Evolutionary conservation across 257 asterid genomes (phyloP), one percentile per base, ranked within the genome.

Genomic region (Petrea volubilis): DNA sequence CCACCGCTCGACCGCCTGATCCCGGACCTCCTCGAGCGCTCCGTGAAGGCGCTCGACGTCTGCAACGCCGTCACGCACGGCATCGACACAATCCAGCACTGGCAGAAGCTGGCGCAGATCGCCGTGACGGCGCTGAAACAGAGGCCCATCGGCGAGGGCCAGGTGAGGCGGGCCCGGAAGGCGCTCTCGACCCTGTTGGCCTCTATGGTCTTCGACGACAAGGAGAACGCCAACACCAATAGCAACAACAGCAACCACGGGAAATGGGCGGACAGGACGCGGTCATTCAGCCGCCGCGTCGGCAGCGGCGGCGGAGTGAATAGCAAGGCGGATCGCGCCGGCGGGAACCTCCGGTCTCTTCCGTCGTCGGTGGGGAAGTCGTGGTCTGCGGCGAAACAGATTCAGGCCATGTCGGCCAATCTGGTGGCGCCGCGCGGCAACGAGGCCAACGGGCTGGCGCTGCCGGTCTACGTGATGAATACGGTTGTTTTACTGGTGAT

Each of bases 331-430:
- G 12, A 85, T 3, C 76, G 82, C 4, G 41, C 78, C 0, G 58
- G 64, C 3, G 83, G 84, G 13, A 86, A 83, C 4, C 88, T 89
- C 77, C 80, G 90, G 7, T 73, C 97, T 0, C 44, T 94, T 52
- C 86, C 96, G 1, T 87, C 87, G 90, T 73, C 93, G 4, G 90
- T 87, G 40, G 88, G 96, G 3, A 89, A 88, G n/a, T 83, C 96
- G 0, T 91, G 98, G 97, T 89, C 98, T 0, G 91, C 97, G 0
- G 86, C 97, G 1, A 88, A 84, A 44, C 98, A 94, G 81, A 81
- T 94, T 5, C 93, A 88, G 58, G 74, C 73, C 2, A 91, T 94
- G 95, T 78, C 93, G 0, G 53, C 90, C 43, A 94, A 81, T 47
- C 86, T 91, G 1, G 87, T 70, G 8, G 84, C 87, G 60, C 97